These are phyloP conservation scores for Mycena albidolilacea DNA, from an alignment of 768 basidiomycete genomes.

Conservation along the genomic window DNA sequence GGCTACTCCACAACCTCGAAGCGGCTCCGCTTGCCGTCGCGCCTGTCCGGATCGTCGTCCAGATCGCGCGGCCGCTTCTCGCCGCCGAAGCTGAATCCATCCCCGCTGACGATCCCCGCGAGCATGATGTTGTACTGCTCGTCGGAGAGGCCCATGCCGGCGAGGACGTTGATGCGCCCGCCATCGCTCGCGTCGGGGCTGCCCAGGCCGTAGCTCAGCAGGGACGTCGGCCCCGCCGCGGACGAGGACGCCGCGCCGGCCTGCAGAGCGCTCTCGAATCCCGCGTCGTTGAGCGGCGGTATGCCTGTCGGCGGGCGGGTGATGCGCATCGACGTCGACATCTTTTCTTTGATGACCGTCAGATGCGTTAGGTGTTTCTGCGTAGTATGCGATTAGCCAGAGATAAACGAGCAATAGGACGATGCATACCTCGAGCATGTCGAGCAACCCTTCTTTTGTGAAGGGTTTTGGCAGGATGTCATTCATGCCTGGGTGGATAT, in stretches of 20 bases:
- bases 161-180: conserved; percentile 83
- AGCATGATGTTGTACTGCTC: conserved; percentile 89
- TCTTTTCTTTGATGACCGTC: conserved; percentile 86
- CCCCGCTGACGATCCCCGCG: conserved; percentile 78
- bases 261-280: conserved; percentile 70
- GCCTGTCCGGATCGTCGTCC: conserved; percentile 55
- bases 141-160: conserved; percentile 89
- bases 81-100: conserved; percentile 58
- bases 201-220: conserved; percentile 33
- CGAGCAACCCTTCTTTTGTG: conserved; percentile 91
- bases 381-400: conserved; percentile 10
- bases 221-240: conserved; percentile 1
- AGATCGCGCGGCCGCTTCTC: conserved; percentile 52
- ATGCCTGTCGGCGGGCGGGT: conserved; percentile 72
- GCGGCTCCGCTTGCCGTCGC: conserved; percentile 70
- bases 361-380: conserved; percentile 92
- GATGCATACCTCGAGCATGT: conserved; percentile 88
- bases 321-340: conserved; percentile 47
- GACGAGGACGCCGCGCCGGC: conserved; percentile 50
- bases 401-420: not conserved
- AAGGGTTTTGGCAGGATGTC: conserved; percentile 98
- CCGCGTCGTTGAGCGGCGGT: conserved; percentile 69
- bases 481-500: conserved; percentile 82
- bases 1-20: conserved; percentile 73
- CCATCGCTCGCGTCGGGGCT: conserved; percentile 60